These are phyloP conservation scores for Erucastrum elatum DNA, from an alignment of 345 rosid genomes.

Conservation along the genomic window DNA sequence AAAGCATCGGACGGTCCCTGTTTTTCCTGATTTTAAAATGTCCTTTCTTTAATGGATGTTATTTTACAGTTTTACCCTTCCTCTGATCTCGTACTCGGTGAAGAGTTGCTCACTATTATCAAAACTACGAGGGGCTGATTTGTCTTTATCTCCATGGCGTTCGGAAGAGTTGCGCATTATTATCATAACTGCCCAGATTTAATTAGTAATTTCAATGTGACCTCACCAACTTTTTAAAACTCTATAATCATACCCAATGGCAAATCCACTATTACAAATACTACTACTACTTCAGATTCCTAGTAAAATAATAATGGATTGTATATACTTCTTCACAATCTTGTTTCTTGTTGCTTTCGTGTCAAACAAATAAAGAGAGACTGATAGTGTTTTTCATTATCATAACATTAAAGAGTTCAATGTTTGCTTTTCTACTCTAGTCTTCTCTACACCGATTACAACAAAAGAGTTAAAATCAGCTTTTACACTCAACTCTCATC, in stretches of 20 bases:
- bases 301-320: not conserved
- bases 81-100: not conserved
- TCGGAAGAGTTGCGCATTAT: not conserved
- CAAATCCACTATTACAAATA: not conserved
- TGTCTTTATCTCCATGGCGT: not conserved
- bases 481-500: conserved; percentile 1
- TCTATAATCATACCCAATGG: not conserved
- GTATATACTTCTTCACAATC: not conserved
- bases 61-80: conserved; percentile 14
- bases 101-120: no score
- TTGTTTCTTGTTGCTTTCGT: not conserved
- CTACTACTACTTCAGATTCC: not conserved
- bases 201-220: not conserved
- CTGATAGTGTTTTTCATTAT: not conserved
- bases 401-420: not conserved
- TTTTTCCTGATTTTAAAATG: not conserved
- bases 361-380: not conserved
- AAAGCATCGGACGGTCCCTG: conserved; percentile 28
- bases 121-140: conserved; percentile 5
- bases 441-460: conserved; percentile 23
- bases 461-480: conserved; percentile 12
- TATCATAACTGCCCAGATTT: not conserved
- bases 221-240: not conserved
- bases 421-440: not conserved
- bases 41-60: not conserved